Percentiles rank a stretch among this genome's conserved stretches.
Evolutionary conservation across 2,329 filamentous ascomycete species (phyloP).

Genomic region (Penicillium sp.): DNA sequence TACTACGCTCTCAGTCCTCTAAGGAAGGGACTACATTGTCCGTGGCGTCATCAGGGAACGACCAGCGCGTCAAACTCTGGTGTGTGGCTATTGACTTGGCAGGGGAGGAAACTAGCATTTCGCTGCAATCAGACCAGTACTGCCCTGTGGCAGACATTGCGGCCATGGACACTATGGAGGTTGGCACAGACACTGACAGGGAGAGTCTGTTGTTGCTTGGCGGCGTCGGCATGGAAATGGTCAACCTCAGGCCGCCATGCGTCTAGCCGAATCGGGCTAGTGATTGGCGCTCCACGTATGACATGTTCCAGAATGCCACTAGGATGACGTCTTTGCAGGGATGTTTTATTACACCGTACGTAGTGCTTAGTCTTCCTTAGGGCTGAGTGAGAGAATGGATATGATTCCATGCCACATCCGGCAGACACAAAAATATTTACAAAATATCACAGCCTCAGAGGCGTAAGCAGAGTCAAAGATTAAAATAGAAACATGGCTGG

Average conservation of each 20-base stretch:
- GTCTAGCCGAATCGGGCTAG: not conserved
- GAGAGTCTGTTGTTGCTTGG: slow-evolving; percentile 36
- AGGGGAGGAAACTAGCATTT: slow-evolving; percentile 22
- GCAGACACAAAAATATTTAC: too few species aligned
- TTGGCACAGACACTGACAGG: not conserved
- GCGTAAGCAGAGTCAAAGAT: not conserved
- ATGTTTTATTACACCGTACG: too few species aligned
- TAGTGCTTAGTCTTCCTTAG: too few species aligned
- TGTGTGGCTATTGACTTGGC: slow-evolving; percentile 27
- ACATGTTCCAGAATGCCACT: too few species aligned
- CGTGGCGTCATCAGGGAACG: slow-evolving; percentile 42
- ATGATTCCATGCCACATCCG: too few species aligned
- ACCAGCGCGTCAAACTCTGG: slow-evolving; percentile 47
- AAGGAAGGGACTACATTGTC: slow-evolving; percentile 14
- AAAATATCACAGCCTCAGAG: too few species aligned
- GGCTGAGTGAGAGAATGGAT: too few species aligned
- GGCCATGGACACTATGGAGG: slow-evolving; percentile 38
- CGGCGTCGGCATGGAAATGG: slow-evolving; percentile 50
- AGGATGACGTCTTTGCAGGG: too few species aligned
- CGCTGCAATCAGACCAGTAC: slow-evolving; percentile 29
- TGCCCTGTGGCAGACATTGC: slow-evolving; percentile 56
- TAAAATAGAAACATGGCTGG: slow-evolving; percentile 12
- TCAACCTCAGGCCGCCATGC: too few species aligned
- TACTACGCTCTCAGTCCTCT: slow-evolving; percentile 19
- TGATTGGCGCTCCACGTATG: too few species aligned